Percentiles rank a stretch among this genome's conserved stretches.
These are phyloP conservation scores for Volvariella surrecta DNA, from an alignment of 1,284 basidiomycete genomes.

Conservation along the genomic window DNA sequence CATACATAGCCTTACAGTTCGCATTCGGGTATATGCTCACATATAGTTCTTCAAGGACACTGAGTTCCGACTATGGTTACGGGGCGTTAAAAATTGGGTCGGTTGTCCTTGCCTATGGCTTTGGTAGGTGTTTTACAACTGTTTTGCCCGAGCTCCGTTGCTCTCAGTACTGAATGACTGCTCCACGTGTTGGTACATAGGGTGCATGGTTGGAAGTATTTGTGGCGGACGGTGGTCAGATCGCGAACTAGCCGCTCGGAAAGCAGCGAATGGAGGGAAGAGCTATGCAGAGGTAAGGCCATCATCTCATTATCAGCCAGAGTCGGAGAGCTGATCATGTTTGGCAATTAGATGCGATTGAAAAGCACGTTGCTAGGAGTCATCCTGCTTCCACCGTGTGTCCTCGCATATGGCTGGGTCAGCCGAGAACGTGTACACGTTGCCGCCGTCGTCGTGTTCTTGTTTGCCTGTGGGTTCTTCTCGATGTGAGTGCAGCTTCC, in stretches of 20 bases:
- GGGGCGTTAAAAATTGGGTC: constrained; percentile 67
- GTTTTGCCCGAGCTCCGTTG: too few species aligned
- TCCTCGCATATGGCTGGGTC: constrained; percentile 74
- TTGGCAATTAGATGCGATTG: constrained; percentile 56
- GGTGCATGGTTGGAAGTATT: constrained; percentile 62
- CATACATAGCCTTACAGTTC: constrained; percentile 53
- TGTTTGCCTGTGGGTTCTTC: constrained; percentile 63
- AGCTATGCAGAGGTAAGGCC: constrained; percentile 57
- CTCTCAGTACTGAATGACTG: too few species aligned
- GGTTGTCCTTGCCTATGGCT: constrained; percentile 67
- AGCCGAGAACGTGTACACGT: constrained; percentile 56
- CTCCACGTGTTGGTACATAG: constrained; percentile 20
- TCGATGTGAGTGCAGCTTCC: constrained; percentile 68
- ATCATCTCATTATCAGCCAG: constrained; percentile 3
- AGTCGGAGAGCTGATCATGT: not conserved
- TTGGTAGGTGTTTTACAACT: constrained; percentile 33
- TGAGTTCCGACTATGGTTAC: constrained; percentile 58
- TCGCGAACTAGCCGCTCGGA: constrained; percentile 45
- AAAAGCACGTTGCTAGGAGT: constrained; percentile 51
- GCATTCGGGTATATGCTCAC: constrained; percentile 61
- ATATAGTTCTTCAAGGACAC: constrained; percentile 69
- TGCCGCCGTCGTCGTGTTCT: constrained; percentile 50
- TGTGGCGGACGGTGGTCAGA: constrained; percentile 78
- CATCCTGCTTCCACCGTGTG: constrained; percentile 45
- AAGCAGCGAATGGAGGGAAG: constrained; percentile 50